phyloP scores from a whole-genome alignment of 2,329 filamentous ascomycete species.

The Decorospora gaudefroyi region DNA sequence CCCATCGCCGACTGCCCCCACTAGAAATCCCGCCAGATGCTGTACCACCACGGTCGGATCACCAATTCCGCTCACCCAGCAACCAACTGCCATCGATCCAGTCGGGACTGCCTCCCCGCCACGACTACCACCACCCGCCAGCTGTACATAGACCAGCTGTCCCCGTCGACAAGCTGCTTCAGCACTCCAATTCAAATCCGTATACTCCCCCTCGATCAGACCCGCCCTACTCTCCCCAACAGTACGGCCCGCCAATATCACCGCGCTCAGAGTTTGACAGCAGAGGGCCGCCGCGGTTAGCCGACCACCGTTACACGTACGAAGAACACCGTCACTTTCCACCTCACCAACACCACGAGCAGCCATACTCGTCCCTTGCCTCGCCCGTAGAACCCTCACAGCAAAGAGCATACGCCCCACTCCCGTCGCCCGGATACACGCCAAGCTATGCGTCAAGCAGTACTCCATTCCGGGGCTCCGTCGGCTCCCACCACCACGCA shows the following conservation, averaged over 20 bases:
- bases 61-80: constrained; percentile 48
- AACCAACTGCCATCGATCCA: constrained; percentile 47
- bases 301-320: constrained; percentile 42
- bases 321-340: constrained; percentile 41
- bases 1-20: constrained; percentile 48
- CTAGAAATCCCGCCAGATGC: constrained; percentile 47
- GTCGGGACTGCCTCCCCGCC: constrained; percentile 37
- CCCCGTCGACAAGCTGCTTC: constrained; percentile 45
- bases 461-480: constrained; percentile 46
- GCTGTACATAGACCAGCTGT: constrained; percentile 36
- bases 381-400: constrained; percentile 45
- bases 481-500: constrained; percentile 45
- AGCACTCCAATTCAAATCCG: constrained; percentile 42
- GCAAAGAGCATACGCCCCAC: constrained; percentile 41
- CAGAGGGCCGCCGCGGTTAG: constrained; percentile 33
- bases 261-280: constrained; percentile 45
- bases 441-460: constrained; percentile 48
- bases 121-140: constrained; percentile 33
- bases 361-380: constrained; percentile 43
- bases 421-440: constrained; percentile 48
- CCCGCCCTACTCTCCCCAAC: constrained; percentile 47
- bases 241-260: constrained; percentile 46
- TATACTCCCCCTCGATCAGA: constrained; percentile 50
- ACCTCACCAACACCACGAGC: constrained; percentile 39
- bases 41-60: constrained; percentile 47